Base-by-base conservation (phyloP, 2,329 filamentous ascomycete species). In the Emericellopsis cladophorae region DNA sequence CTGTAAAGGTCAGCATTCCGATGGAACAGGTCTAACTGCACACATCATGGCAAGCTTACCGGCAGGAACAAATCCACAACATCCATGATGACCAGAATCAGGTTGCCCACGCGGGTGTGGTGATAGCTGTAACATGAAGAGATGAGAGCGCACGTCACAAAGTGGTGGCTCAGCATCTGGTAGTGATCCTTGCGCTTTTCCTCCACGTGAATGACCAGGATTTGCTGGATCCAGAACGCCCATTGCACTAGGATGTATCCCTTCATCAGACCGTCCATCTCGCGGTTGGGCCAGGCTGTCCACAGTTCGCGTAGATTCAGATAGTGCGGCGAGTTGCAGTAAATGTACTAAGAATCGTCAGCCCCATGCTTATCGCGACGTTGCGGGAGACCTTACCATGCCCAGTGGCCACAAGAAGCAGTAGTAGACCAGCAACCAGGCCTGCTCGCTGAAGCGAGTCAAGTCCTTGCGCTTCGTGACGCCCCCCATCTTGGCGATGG, bases 141-240 rank as follows among this genome's bases (percentile, higher is more conserved):
- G 48, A 98, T 79, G 36, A 98, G 76, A 5, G 70, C 67, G 53
- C 81, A 85, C 16, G 92, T 98, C 57, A 96, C 79, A 56, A 95
- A 76, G 64, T 98, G 92, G 60, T 96, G 92, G 15, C 79, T 81
- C 50, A 96, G 79, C 92, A 96, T 96, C 62, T 96, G 90, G 67
- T 79, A 84, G 62, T 95, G 83, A 53, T 98, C 92, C 65, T 96
- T 96, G 54, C 92, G 77, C 49, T 84, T 79, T 63, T 93, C 85
- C 62, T 98, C 92, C 45, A 96, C 88, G 62, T 95, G 83, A 58
- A 96, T 86, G 43, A 95, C 86, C 26, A 95, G 68, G 48, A 96
- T 84, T 64, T 95, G 89, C 64, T 96, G 90, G 37, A 95, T 62
- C 83, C 87, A 95, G 61, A 95, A 96, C 21, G 83, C 81, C 62